phyloP scores from a whole-genome alignment of 805 yeast genomes.

The Candida methanosorbosa region DNA sequence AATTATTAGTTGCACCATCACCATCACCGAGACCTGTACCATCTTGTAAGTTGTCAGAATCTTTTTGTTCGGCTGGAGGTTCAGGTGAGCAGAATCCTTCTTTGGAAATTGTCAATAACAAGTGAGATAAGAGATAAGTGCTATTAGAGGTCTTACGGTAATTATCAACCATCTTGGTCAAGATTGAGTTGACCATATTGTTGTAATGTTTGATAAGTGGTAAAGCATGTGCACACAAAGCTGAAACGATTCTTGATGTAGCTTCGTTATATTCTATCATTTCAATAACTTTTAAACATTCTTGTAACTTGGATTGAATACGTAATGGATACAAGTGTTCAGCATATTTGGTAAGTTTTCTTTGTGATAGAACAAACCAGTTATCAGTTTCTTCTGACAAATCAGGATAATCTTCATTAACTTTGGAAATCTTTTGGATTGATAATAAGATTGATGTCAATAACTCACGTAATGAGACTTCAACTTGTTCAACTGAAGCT shows the following conservation, averaged over 20 bases:
- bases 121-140: conserved; percentile 45
- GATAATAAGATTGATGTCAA: conserved; percentile 55
- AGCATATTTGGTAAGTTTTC: conserved; percentile 30
- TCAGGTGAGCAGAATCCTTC: conserved; percentile 93
- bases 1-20: conserved; percentile 70
- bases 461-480: conserved; percentile 38
- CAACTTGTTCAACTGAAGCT: conserved; percentile 28
- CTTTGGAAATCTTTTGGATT: conserved; percentile 49
- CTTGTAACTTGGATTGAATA: conserved; percentile 7
- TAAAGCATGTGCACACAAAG: conserved; percentile 44
- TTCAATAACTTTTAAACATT: conserved; percentile 26
- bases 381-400: conserved; percentile 45
- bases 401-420: conserved; percentile 18
- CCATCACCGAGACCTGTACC: conserved; percentile 91
- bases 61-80: conserved; percentile 57
- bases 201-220: conserved; percentile 60
- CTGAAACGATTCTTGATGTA: conserved; percentile 31
- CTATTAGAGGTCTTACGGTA: conserved; percentile 53
- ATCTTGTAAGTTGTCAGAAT: conserved; percentile 55
- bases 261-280: conserved; percentile 27
- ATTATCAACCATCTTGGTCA: conserved; percentile 34
- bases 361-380: conserved; percentile 57
- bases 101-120: conserved; percentile 54
- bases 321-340: conserved; percentile 24
- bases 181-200: conserved; percentile 35